Conservation (phyloP, 176 grass and related monocot genomes). For the Poa annua region DNA sequence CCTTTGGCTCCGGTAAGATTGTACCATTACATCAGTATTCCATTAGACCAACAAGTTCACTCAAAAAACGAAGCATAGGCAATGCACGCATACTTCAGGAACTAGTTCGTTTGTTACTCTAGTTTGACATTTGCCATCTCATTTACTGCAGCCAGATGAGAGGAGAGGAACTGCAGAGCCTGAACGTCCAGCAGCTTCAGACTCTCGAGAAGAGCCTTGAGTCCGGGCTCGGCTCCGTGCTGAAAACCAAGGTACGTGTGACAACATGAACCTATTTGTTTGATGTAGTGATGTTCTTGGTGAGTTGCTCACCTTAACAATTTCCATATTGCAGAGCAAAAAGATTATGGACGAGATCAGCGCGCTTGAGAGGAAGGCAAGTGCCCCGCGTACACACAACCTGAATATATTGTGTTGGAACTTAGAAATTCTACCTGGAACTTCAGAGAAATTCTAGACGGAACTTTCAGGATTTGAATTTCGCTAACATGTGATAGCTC, state of each 20-base stretch:
- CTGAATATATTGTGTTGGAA: not conserved
- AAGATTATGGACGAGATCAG: slow-evolving; percentile 60
- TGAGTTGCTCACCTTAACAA: not conserved
- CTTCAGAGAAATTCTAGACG: slow-evolving; percentile 8
- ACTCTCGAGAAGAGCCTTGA: slow-evolving; percentile 66
- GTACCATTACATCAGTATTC: not conserved
- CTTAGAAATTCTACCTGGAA: not conserved
- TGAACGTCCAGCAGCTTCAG: slow-evolving; percentile 70
- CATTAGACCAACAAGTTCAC: not conserved
- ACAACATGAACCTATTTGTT: not conserved
- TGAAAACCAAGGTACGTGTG: slow-evolving; percentile 62
- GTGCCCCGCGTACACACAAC: not conserved
- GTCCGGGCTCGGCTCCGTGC: slow-evolving; percentile 53
- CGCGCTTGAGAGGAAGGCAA: slow-evolving; percentile 60
- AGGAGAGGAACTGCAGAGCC: slow-evolving; percentile 69
- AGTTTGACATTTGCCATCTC: not conserved
- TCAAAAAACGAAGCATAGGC: not conserved
- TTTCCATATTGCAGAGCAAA: slow-evolving; percentile 47
- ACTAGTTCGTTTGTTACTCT: not conserved
- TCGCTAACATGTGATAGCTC: not conserved
- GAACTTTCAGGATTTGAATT: not conserved
- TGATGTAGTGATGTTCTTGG: not conserved
- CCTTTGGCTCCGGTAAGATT: slow-evolving; percentile 59
- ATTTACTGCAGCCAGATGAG: slow-evolving; percentile 70
- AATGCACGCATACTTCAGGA: not conserved